phyloP scores from a whole-genome alignment of 805 yeast species.

The Myxozyma udenii region DNA sequence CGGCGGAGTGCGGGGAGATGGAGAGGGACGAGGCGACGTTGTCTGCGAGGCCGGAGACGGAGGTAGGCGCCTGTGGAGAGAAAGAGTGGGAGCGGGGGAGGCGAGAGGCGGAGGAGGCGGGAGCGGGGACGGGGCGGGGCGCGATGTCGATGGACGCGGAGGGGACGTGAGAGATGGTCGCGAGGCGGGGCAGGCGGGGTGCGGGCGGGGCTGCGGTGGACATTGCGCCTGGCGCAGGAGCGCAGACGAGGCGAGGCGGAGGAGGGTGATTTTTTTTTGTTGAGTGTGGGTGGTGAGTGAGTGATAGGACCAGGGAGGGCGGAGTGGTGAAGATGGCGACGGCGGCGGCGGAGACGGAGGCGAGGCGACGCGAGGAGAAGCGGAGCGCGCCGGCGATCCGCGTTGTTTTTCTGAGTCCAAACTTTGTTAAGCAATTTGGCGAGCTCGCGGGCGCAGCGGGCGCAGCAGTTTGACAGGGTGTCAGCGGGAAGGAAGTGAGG shows the following conservation, averaged over 20 bases:
- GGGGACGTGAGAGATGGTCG: neutral
- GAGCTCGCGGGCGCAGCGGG: no score
- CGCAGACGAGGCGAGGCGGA: neutral
- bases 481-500: no score
- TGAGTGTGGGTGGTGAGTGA: no score
- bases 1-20: conserved; percentile 21
- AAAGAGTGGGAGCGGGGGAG: neutral
- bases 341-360: neutral
- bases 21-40: conserved; percentile 6
- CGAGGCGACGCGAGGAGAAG: neutral
- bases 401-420: no score
- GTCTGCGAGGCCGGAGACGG: conserved; percentile 24
- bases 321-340: neutral
- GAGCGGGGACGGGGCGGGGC: neutral
- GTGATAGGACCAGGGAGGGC: neutral
- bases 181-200: neutral
- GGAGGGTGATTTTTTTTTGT: no score
- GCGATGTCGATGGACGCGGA: neutral
- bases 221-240: neutral
- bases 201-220: neutral
- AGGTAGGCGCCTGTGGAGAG: conserved; percentile 23
- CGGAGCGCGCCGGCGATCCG: neutral
- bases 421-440: no score
- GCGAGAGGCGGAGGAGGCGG: neutral
- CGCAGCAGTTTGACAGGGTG: no score